Evolutionary conservation across 345 rosid species (phyloP).

Genomic region (Heritiera fomes): DNA sequence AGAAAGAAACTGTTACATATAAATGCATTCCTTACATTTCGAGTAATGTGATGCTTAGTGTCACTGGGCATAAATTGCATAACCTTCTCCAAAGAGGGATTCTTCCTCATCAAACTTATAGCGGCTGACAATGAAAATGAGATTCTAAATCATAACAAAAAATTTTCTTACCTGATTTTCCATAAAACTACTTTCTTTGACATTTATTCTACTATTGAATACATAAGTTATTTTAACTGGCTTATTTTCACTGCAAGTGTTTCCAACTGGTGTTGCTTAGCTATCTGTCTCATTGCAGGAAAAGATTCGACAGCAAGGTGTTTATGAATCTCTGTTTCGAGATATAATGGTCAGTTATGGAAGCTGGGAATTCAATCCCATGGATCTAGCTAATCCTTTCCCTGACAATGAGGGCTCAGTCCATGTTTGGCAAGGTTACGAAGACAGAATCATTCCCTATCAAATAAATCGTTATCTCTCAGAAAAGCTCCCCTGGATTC

Average conservation of each 20-base stretch:
- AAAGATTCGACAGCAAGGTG: constrained; percentile 67
- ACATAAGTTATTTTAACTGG: background rate
- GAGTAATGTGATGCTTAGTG: background rate
- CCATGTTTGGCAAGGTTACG: constrained; percentile 74
- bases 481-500: constrained; percentile 71
- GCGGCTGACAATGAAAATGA: background rate
- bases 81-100: background rate
- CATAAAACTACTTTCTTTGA: background rate
- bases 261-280: constrained; percentile 13
- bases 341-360: constrained; percentile 61
- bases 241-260: background rate
- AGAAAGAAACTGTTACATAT: background rate
- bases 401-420: constrained; percentile 52
- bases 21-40: background rate
- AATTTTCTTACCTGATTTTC: background rate
- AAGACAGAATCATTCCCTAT: constrained; percentile 60
- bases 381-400: constrained; percentile 65
- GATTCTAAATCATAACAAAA: background rate
- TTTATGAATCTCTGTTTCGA: constrained; percentile 56
- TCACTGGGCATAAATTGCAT: background rate
- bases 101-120: background rate
- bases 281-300: constrained; percentile 39
- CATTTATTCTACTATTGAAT: background rate
- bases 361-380: constrained; percentile 83
- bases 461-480: constrained; percentile 50